Conservation (phyloP, 2,329 filamentous ascomycete species). For the Xylaria sp. region DNA sequence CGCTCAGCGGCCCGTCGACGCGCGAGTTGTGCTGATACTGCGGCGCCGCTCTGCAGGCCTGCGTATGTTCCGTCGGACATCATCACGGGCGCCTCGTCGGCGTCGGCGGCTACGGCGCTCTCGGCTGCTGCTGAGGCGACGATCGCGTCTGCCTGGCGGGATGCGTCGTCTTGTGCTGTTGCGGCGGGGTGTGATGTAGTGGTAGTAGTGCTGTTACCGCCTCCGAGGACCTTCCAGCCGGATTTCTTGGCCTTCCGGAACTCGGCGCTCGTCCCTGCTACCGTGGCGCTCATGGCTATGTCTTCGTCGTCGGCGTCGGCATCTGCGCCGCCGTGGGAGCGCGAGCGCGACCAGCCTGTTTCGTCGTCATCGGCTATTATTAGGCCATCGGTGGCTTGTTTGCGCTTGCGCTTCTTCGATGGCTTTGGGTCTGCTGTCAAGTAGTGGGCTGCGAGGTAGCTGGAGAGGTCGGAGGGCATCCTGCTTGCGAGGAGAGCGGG, state of each 20-base stretch:
- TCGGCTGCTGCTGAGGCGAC: constrained; percentile 76
- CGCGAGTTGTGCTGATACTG: constrained; percentile 77
- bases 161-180: constrained; percentile 67
- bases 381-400: constrained; percentile 64
- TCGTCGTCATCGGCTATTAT: constrained; percentile 75
- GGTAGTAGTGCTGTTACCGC: constrained; percentile 60
- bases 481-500: constrained; percentile 23
- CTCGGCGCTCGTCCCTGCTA: constrained; percentile 65
- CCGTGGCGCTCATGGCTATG: constrained; percentile 53
- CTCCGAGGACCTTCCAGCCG: constrained; percentile 78
- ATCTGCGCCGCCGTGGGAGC: constrained; percentile 56
- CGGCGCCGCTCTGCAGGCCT: constrained; percentile 84
- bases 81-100: constrained; percentile 59
- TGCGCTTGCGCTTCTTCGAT: constrained; percentile 73
- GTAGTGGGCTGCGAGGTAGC: constrained; percentile 93
- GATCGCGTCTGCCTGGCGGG: constrained; percentile 72
- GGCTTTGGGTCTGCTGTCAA: constrained; percentile 71
- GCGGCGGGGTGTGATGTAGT: constrained; percentile 51
- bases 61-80: constrained; percentile 92
- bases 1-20: constrained; percentile 62
- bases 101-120: constrained; percentile 59
- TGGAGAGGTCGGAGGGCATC: constrained; percentile 74
- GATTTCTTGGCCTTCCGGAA: constrained; percentile 83
- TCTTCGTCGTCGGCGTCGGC: constrained; percentile 66
- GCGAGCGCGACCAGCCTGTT: constrained; percentile 60